These are phyloP conservation scores for Pseudogymnoascus sp. DNA, from an alignment of 2,329 filamentous ascomycete genomes.

Conservation along the genomic window DNA sequence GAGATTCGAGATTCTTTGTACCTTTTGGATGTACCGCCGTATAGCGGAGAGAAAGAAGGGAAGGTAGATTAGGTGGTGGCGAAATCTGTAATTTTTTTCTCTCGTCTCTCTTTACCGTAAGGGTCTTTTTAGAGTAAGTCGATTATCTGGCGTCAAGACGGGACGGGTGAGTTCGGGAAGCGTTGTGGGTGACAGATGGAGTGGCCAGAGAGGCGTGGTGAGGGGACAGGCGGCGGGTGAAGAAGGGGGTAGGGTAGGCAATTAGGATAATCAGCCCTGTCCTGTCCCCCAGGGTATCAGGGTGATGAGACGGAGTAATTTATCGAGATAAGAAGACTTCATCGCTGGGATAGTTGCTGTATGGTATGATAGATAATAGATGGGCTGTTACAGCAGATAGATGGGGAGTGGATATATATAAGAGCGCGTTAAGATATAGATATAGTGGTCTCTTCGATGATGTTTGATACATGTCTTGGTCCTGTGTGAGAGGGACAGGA, in stretches of 20 bases:
- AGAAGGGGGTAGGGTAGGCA: not conserved
- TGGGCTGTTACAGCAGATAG: not conserved
- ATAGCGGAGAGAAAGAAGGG: no score
- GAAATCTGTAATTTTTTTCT: no score
- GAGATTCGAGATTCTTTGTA: not conserved
- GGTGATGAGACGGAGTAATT: slow-evolving; percentile 24
- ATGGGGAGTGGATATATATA: not conserved
- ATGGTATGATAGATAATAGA: not conserved
- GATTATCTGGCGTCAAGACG: no score
- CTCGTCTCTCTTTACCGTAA: no score
- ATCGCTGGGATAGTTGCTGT: no score
- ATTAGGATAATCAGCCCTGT: not conserved
- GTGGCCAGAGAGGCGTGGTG: not conserved
- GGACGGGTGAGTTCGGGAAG: no score
- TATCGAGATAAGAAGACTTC: not conserved
- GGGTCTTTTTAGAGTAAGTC: no score
- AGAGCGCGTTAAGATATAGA: not conserved
- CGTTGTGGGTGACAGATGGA: no score
- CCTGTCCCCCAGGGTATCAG: not conserved
- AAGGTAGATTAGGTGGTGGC: no score
- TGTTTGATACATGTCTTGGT: not conserved
- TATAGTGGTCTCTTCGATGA: not conserved
- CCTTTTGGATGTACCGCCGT: not conserved
- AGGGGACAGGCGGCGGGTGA: not conserved
- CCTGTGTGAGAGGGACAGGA: not conserved